Evolutionary conservation across 2,329 filamentous ascomycete species (phyloP).

Genomic region (Aspergillus sp.): DNA sequence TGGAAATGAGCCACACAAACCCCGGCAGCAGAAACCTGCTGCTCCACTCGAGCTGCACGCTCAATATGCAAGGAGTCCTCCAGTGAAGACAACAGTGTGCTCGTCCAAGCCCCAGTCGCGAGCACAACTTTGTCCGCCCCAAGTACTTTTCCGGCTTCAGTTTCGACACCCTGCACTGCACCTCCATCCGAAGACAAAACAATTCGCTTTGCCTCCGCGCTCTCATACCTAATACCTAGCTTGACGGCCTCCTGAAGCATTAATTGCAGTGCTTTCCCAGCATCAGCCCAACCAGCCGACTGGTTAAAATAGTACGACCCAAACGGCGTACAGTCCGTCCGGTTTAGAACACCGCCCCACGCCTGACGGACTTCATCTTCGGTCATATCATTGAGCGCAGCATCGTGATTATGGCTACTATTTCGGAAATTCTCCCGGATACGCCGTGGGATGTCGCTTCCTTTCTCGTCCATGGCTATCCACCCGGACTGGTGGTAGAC

Average conservation of each 20-base stretch:
- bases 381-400: conserved; percentile 40
- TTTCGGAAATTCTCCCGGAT: conserved; percentile 56
- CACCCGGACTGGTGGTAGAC: conserved; percentile 62
- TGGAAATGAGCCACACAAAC: conserved; percentile 60
- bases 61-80: conserved; percentile 47
- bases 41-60: conserved; percentile 48
- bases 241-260: conserved; percentile 46
- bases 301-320: conserved; percentile 51
- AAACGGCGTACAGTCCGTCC: conserved; percentile 39
- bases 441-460: conserved; percentile 48
- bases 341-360: conserved; percentile 43
- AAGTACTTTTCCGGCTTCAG: conserved; percentile 48
- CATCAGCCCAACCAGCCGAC: conserved; percentile 55
- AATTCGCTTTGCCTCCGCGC: conserved; percentile 47
- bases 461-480: conserved; percentile 55
- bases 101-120: conserved; percentile 59
- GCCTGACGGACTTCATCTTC: conserved; percentile 40
- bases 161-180: conserved; percentile 46
- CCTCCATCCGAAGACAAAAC: conserved; percentile 36
- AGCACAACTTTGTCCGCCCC: conserved; percentile 56
- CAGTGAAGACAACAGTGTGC: conserved; percentile 52
- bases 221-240: conserved; percentile 47
- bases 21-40: conserved; percentile 60
- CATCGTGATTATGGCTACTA: conserved; percentile 42
- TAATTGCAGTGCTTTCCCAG: conserved; percentile 45